A percentile compares a stretch with the other conserved stretches of the same genome.
These are phyloP conservation scores for Cinchona pubescens DNA, from an alignment of 257 asterid genomes.

Conservation along the genomic window DNA sequence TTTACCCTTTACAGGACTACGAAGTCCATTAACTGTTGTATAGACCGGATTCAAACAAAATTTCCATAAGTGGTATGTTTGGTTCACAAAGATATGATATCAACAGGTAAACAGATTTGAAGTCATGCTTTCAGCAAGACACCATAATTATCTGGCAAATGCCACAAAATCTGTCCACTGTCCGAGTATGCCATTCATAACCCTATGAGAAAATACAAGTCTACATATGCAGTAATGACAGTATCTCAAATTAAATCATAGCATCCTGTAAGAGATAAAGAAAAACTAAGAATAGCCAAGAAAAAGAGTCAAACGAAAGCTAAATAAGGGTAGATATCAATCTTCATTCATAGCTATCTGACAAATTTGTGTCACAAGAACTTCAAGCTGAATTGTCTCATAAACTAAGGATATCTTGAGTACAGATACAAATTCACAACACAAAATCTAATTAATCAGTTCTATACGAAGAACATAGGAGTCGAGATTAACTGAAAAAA, in stretches of 20 bases:
- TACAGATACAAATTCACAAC: neutral
- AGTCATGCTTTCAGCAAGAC: neutral
- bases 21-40: no score
- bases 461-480: neutral
- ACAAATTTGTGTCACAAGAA: neutral
- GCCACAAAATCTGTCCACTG: neutral
- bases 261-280: neutral
- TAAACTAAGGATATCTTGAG: neutral
- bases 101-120: neutral
- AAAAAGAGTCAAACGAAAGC: neutral
- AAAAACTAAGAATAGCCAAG: neutral
- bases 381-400: slow-evolving; percentile 7
- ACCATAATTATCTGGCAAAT: neutral
- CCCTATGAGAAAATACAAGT: no score
- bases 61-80: neutral
- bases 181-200: neutral
- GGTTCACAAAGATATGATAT: neutral
- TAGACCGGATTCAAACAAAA: no score
- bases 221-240: neutral
- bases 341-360: slow-evolving; percentile 1
- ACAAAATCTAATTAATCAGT: slow-evolving; percentile 16
- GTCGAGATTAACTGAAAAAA: slow-evolving; percentile 16
- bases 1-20: no score
- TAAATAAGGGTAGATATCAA: neutral
- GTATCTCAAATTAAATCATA: neutral